Evolutionary conservation across 805 yeast species (phyloP).

Genomic region (Wickerhamomyces canadensis): DNA sequence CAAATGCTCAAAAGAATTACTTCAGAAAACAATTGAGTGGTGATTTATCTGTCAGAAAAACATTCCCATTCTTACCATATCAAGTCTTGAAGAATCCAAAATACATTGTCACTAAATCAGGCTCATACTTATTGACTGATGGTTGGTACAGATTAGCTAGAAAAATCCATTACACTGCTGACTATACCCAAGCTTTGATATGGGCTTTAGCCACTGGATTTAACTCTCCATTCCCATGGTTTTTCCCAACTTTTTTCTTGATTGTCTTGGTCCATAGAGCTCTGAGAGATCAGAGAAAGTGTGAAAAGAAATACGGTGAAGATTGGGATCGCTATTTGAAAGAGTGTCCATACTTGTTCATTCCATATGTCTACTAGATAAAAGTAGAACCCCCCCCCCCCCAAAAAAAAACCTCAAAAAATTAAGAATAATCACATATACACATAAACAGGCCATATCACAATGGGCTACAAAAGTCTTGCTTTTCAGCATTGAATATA

Average conservation of each 20-base stretch:
- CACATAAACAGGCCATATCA: too few species aligned
- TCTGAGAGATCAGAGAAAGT: conserved; percentile 78
- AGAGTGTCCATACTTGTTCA: conserved; percentile 86
- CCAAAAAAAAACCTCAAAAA: not conserved
- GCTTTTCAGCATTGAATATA: too few species aligned
- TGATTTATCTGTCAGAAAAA: conserved; percentile 66
- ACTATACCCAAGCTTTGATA: conserved; percentile 76
- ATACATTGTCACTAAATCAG: conserved; percentile 79
- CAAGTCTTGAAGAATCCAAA: conserved; percentile 78
- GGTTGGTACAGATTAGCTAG: conserved; percentile 96
- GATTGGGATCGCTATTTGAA: conserved; percentile 88
- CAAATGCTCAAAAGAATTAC: conserved; percentile 90
- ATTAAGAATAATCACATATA: too few species aligned
- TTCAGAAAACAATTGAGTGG: conserved; percentile 85
- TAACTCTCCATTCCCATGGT: conserved; percentile 88
- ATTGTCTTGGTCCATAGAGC: conserved; percentile 87
- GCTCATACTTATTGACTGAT: conserved; percentile 78
- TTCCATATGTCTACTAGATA: conserved; percentile 72
- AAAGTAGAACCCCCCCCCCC: not conserved
- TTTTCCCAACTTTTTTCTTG: conserved; percentile 88
- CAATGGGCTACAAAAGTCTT: too few species aligned
- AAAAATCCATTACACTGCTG: conserved; percentile 94
- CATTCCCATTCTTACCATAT: conserved; percentile 91
- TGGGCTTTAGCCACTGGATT: conserved; percentile 94
- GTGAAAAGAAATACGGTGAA: conserved; percentile 82